These are phyloP conservation scores for Malus fusca DNA, from an alignment of 306 rosid species.

Conservation along the genomic window DNA sequence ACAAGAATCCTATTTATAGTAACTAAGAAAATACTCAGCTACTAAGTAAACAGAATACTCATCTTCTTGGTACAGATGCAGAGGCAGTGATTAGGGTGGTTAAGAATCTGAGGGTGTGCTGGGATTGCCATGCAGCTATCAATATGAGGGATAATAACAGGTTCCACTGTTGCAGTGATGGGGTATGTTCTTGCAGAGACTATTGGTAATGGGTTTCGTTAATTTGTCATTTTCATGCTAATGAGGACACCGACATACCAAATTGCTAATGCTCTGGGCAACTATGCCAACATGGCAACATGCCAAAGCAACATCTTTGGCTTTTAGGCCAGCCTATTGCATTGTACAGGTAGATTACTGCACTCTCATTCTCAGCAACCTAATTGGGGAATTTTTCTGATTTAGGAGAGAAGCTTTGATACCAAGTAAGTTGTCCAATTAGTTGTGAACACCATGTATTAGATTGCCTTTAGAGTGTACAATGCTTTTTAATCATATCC, in stretches of 20 bases:
- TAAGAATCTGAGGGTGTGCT: conserved; percentile 34
- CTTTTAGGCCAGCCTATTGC: no score
- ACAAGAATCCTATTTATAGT: no score
- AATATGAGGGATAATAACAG: conserved; percentile 36
- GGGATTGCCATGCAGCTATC: conserved; percentile 35
- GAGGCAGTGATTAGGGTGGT: conserved; percentile 32
- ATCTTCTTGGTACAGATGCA: conserved; percentile 24
- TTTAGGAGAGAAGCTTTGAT: neutral
- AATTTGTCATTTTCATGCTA: neutral
- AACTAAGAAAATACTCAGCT: no score
- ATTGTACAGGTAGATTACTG: conserved; percentile 45
- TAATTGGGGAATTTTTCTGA: neutral
- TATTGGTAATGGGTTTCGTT: conserved; percentile 23
- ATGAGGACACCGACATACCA: neutral
- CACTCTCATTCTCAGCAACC: neutral
- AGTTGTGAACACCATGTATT: neutral
- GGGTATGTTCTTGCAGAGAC: conserved; percentile 33
- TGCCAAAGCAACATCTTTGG: no score
- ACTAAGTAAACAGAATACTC: no score
- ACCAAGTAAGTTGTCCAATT: neutral
- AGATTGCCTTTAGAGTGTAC: neutral
- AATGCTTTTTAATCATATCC: neutral
- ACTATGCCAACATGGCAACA: neutral
- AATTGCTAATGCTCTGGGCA: neutral
- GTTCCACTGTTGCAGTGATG: conserved; percentile 29